Base-by-base conservation (phyloP, 1,284 basidiomycete genomes). In the Sporisorium scitamineum region DNA sequence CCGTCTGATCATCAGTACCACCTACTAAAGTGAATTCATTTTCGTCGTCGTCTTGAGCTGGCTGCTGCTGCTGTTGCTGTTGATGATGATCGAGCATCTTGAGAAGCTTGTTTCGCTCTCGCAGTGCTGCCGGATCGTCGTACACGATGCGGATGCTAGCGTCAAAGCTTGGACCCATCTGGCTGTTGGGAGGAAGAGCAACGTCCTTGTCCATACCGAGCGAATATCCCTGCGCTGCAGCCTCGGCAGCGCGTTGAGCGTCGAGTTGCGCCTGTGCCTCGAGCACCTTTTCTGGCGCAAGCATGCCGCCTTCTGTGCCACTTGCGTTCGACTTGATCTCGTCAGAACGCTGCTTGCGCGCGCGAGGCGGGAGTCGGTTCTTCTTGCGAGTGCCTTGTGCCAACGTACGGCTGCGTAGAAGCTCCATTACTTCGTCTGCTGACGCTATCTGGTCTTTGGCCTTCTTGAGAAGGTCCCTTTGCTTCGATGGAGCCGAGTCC, bases 61-160 rank as follows among this genome's bases (percentile, higher is more conserved):
- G 45, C 45, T 47, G 24, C 41, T 44, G 52, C 32, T 13, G 29
- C 3, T 60, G 47, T 1, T 29, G 52, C 7, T 62, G 51, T 24
- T 70, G 48, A 45, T 60, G 61, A 13, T 63, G 58, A 18, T 63
- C 76, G 24, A 80, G 69, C 48, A 80, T 69, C 51, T 73, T 76
- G 24, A 70, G 27, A 39, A 81, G 55, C n/a, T 60, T 57, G 8
- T 44, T 62, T 14, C 69, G 67, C 55, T 81, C 76, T 31, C 60
- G 61, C 34, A 64, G 53, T 2, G 70, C 80, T 1, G 71, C 71
- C 2, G 78, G 76, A 48, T 81, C 80, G 51, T 81, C 73, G 50
- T 78, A 81, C n/a, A 76, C 61, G 41, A 81, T 67, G 18, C 71
- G 65, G 3, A 73, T 37, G 29, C 70, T 70, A 20, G 66, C 58